phyloP scores from a whole-genome alignment of 2,329 filamentous ascomycete genomes.

The Capronia coronata region DNA sequence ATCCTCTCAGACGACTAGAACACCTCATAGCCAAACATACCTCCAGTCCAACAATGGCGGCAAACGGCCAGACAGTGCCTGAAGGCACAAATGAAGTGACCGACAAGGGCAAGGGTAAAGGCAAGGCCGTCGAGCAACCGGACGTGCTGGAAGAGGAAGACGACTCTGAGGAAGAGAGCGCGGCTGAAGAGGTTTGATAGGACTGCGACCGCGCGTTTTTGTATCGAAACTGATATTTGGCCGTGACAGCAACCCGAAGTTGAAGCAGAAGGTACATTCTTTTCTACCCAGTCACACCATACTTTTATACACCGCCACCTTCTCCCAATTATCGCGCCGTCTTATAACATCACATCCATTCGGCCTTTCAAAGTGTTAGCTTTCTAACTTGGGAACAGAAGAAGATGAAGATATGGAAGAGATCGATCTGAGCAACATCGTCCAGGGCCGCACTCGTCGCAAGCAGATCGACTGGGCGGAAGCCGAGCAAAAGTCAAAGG shows the following conservation, averaged over 20 bases:
- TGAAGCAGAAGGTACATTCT: constrained; percentile 21
- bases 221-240: constrained; percentile 7
- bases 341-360: background rate
- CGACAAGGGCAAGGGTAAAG: constrained; percentile 67
- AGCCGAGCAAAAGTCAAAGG: constrained; percentile 75
- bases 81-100: constrained; percentile 19
- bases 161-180: constrained; percentile 64
- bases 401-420: constrained; percentile 82
- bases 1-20: background rate
- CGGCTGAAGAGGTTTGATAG: constrained; percentile 44
- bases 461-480: constrained; percentile 90
- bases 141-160: constrained; percentile 63
- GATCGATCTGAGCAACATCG: constrained; percentile 85
- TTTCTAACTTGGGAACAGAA: constrained; percentile 33
- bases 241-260: constrained; percentile 15
- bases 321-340: background rate
- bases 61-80: constrained; percentile 25
- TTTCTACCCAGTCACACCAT: background rate
- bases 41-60: constrained; percentile 24
- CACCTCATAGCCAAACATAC: background rate
- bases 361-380: background rate
- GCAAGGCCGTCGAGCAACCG: constrained; percentile 60
- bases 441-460: constrained; percentile 83
- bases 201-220: no score
- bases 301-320: background rate